A percentile compares a stretch with the other conserved stretches of the same genome.
phyloP scores from a whole-genome alignment of 2,329 filamentous ascomycete genomes.

The Leptosphaerulina australis region DNA sequence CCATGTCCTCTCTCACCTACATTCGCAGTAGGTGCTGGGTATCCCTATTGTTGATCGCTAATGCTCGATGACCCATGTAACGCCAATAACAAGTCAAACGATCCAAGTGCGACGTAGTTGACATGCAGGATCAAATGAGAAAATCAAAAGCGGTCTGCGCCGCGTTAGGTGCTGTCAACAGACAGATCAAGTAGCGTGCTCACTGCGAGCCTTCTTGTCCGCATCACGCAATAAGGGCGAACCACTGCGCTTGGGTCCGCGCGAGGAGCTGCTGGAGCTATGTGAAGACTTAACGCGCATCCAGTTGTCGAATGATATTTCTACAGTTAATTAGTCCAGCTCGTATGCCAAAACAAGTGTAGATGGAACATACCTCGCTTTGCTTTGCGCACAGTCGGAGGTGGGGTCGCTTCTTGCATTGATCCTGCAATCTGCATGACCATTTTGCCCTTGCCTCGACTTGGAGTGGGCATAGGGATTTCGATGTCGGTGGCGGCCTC shows the following conservation, averaged over 20 bases:
- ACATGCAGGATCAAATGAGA: not conserved
- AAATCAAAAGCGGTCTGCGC: slow-evolving; percentile 26
- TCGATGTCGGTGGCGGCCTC: slow-evolving; percentile 63
- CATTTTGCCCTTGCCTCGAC: slow-evolving; percentile 48
- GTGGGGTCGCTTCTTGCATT: slow-evolving; percentile 53
- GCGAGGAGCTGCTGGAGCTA: slow-evolving; percentile 45
- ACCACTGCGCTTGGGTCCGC: slow-evolving; percentile 47
- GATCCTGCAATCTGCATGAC: slow-evolving; percentile 61
- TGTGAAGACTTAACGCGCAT: slow-evolving; percentile 64
- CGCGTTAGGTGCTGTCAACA: slow-evolving; percentile 35
- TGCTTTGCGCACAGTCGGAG: slow-evolving; percentile 65
- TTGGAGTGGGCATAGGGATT: slow-evolving; percentile 38
- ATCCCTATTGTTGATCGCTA: slow-evolving; percentile 14
- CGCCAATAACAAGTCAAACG: slow-evolving; percentile 8
- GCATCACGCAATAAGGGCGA: slow-evolving; percentile 35
- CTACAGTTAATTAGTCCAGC: slow-evolving; percentile 19
- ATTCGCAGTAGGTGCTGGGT: slow-evolving; percentile 13
- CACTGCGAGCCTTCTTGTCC: slow-evolving; percentile 35
- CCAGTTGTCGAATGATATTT: slow-evolving; percentile 67
- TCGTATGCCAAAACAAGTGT: too few species aligned
- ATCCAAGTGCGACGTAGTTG: not conserved
- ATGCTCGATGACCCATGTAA: slow-evolving; percentile 2
- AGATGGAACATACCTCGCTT: slow-evolving; percentile 60
- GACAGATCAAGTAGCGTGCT: slow-evolving; percentile 30
- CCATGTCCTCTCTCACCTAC: slow-evolving; percentile 7